Evolutionary conservation across 768 basidiomycete genomes (phyloP).

Genomic region (Neoboletus subvelutipes): DNA sequence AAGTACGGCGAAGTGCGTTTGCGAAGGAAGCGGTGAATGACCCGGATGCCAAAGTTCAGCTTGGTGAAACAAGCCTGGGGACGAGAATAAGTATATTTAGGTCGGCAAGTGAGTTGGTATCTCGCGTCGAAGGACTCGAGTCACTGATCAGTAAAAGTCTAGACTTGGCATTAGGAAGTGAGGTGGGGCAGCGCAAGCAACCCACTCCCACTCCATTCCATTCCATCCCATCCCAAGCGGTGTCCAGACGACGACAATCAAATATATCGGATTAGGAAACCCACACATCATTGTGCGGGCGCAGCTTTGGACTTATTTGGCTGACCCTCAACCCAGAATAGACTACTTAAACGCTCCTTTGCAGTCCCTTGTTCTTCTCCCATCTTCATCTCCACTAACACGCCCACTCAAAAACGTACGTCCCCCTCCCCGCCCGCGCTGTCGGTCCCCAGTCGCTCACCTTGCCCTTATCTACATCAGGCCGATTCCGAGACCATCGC

Average conservation of each 20-base stretch:
- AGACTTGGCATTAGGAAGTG: too few relatives aligned
- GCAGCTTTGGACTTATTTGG: conserved; percentile 32
- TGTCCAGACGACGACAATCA: conserved; percentile 13
- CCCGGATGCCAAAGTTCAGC: too few relatives aligned
- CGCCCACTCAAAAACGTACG: conserved; percentile 12
- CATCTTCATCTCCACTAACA: conserved; percentile 26
- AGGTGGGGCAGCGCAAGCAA: not conserved
- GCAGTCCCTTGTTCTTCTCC: conserved; percentile 11
- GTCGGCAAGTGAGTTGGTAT: not conserved
- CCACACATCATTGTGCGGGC: conserved; percentile 1
- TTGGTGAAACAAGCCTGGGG: not conserved
- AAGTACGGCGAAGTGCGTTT: not conserved
- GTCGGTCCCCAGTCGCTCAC: not conserved
- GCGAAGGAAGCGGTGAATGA: too few relatives aligned
- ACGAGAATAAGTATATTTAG: not conserved
- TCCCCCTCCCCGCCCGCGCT: not conserved
- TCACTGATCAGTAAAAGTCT: too few relatives aligned
- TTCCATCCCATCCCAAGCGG: not conserved
- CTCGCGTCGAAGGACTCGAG: too few relatives aligned
- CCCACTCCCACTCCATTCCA: too few relatives aligned
- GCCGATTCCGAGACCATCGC: conserved; percentile 7
- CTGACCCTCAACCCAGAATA: conserved; percentile 30
- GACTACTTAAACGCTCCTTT: conserved; percentile 31
- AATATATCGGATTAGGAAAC: conserved; percentile 10
- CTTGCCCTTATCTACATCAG: not conserved